Evolutionary conservation across 768 basidiomycete species (phyloP).

Genomic region (Floccularia luteovirens): DNA sequence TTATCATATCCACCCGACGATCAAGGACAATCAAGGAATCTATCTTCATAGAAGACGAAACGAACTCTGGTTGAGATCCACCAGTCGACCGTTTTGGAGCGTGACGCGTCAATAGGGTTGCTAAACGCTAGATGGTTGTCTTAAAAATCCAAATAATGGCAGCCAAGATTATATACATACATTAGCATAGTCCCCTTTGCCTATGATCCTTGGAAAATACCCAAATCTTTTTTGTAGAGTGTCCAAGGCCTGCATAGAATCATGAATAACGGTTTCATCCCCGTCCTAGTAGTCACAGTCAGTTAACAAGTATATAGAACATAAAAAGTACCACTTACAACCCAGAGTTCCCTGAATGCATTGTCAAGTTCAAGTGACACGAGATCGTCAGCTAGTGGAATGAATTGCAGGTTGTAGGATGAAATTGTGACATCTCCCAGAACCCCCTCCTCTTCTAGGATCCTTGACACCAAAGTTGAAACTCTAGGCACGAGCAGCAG

Average conservation of each 20-base stretch:
- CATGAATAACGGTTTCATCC: conserved; percentile 84
- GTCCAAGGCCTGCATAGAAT: conserved; percentile 81
- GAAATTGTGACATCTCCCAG: conserved; percentile 87
- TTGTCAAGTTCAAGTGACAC: conserved; percentile 83
- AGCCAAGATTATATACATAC: conserved; percentile 27
- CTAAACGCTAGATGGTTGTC: conserved; percentile 50
- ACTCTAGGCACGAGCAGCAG: conserved; percentile 81
- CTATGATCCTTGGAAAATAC: conserved; percentile 84
- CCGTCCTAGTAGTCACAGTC: conserved; percentile 58
- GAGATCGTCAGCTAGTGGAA: conserved; percentile 90
- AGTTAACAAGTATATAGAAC: conserved; percentile 1
- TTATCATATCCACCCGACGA: conserved; percentile 90
- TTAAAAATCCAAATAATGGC: conserved; percentile 1
- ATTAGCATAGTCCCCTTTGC: conserved; percentile 86
- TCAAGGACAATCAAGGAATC: conserved; percentile 89
- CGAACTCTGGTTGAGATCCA: conserved; percentile 28
- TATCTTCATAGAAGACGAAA: conserved; percentile 50
- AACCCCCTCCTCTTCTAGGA: conserved; percentile 96
- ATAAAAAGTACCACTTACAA: conserved; percentile 47
- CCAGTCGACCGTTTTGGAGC: conserved; percentile 30
- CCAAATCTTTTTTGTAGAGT: conserved; percentile 82
- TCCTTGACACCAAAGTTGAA: conserved; percentile 78
- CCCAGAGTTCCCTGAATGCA: conserved; percentile 85
- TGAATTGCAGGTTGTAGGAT: conserved; percentile 88
- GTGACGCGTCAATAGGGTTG: conserved; percentile 61